Percentiles rank a stretch among this genome's conserved stretches.
Evolutionary conservation across 768 basidiomycete species (phyloP).

Genomic region (Amanita subjunquillea): DNA sequence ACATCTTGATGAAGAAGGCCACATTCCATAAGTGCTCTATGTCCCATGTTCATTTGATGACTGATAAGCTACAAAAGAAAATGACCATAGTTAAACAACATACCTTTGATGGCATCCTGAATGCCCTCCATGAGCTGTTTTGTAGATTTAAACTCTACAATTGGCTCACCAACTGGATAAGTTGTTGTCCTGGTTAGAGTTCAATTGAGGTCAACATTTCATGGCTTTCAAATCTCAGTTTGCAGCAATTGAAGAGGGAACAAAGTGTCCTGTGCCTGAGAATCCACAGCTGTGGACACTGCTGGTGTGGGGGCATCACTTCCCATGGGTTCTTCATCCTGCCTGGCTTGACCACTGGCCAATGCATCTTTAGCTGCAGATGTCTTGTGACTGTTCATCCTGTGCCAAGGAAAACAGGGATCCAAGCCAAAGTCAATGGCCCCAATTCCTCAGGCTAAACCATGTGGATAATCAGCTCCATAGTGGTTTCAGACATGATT

Average conservation of each 20-base stretch:
- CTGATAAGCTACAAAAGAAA: too few relatives aligned
- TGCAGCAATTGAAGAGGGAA: too few relatives aligned
- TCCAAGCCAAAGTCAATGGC: neutral
- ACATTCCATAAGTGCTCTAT: too few relatives aligned
- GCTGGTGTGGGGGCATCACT: neutral
- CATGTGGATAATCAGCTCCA: neutral
- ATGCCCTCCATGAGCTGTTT: neutral
- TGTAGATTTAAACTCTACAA: neutral
- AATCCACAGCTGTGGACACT: too few relatives aligned
- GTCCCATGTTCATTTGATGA: too few relatives aligned
- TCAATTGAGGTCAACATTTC: neutral
- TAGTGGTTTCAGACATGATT: neutral
- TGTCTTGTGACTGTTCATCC: too few relatives aligned
- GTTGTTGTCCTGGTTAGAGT: neutral
- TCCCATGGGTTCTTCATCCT: neutral
- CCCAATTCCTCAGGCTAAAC: neutral
- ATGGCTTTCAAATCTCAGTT: too few relatives aligned
- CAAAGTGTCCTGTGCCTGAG: too few relatives aligned
- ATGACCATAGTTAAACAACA: neutral
- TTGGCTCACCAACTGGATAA: neutral
- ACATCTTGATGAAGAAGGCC: too few relatives aligned
- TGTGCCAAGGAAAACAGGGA: neutral
- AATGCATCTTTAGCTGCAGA: too few relatives aligned
- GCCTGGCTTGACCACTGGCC: too few relatives aligned
- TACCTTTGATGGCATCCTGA: neutral